Base-by-base conservation (phyloP, 2,329 filamentous ascomycete genomes). In the Epichloe sp. region DNA sequence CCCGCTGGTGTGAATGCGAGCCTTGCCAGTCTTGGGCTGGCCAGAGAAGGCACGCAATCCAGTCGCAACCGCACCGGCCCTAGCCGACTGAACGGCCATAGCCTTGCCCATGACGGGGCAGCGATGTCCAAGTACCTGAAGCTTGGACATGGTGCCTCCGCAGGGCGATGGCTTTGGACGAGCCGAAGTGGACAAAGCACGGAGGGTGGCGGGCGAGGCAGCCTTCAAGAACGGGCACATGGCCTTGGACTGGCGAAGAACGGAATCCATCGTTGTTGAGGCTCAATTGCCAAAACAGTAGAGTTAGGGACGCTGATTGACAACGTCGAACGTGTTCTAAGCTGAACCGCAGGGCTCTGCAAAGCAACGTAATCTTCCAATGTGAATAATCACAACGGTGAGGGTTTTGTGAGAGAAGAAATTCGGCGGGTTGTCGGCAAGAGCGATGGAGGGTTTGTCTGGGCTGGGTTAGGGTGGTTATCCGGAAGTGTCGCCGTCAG, bases 51-150 rank as follows among this genome's bases (percentile, higher is more conserved):
- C 69, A 54, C 78, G 73, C 56, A 79, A 66, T 53, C 71, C 73
- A 49, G 75, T 69, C 52, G 73, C 67, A 54, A 72, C 68, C 49
- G 70, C 70, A 49, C 74, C 70, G 47, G 73, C 66, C 63, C 77
- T 76, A 56, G 80, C 76, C 44, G 79, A 79, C 76, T 96, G 91
- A 40, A 96, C 84, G 55, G 88, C 86, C 67, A 98, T 80, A 42
- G 93, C 93, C 78, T 96, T 95, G 69, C 90, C 91, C 93, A 98
- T 98, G 69, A 98, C 85, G 53, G 93, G 93, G 79, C 93, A 98
- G 68, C 91, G 88, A 65, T 89, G 85, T 62, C 88, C 93, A 64
- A 95, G 82, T 59, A 93, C 82, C 75, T 97, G 93, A 62, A 98
- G 79, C 73, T 95, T 97, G 64, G 89, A 95, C 82, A 97, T 95